A percentile compares a stretch with the other conserved stretches of the same genome.
These are phyloP conservation scores for Ophiocordyceps australis DNA, from an alignment of 2,329 filamentous ascomycete species.

Conservation along the genomic window DNA sequence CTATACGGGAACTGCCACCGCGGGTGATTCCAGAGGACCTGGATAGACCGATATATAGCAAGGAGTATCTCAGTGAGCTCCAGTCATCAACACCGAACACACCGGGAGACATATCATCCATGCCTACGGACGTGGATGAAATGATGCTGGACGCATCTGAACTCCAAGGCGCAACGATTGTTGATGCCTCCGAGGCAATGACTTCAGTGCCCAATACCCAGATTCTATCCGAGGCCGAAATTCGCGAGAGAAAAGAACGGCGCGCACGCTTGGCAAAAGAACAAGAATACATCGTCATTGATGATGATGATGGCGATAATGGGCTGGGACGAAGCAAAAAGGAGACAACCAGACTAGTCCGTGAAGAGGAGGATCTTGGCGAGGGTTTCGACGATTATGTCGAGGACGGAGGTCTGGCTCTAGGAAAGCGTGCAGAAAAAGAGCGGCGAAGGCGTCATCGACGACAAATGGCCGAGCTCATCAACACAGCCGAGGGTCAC, in stretches of 20 bases:
- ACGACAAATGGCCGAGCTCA: constrained; percentile 67
- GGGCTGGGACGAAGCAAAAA: constrained; percentile 31
- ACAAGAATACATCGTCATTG: constrained; percentile 47
- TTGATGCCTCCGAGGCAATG: constrained; percentile 23
- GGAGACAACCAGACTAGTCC: constrained; percentile 55
- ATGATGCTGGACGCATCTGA: constrained; percentile 42
- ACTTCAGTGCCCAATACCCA: constrained; percentile 17
- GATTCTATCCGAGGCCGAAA: constrained; percentile 71
- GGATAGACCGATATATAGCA: constrained; percentile 64
- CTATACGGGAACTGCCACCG: constrained; percentile 31
- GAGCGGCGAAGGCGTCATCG: constrained; percentile 49
- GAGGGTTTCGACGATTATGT: constrained; percentile 91
- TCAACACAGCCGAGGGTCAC: constrained; percentile 56
- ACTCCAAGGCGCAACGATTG: constrained; percentile 45
- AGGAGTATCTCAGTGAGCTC: constrained; percentile 71
- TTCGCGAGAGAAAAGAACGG: constrained; percentile 78
- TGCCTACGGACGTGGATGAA: constrained; percentile 23
- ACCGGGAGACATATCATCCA: constrained; percentile 40
- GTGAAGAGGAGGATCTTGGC: constrained; percentile 79
- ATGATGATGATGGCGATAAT: constrained; percentile 35
- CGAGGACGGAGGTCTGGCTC: constrained; percentile 61
- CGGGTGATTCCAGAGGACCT: constrained; percentile 37
- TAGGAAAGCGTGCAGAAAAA: constrained; percentile 63
- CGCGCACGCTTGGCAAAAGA: constrained; percentile 61
- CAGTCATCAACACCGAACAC: constrained; percentile 73